Evolutionary conservation across 2,329 filamentous ascomycete species (phyloP).

Genomic region (Diaporthe humulicola): DNA sequence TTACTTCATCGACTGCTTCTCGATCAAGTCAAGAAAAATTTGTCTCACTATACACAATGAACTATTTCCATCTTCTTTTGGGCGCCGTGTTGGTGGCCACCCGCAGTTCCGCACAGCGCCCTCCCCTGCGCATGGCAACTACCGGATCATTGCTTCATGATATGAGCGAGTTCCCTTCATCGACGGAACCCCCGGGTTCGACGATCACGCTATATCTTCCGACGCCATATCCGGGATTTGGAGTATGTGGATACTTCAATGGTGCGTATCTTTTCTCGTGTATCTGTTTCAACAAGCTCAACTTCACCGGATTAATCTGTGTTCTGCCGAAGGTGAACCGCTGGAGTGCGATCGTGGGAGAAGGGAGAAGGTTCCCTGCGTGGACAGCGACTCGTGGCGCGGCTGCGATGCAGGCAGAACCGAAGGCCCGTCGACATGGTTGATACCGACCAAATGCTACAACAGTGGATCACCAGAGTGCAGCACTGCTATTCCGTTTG

Average conservation of each 20-base stretch:
- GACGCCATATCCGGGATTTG: not conserved
- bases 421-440: accelerated
- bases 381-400: not conserved
- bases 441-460: not conserved
- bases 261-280: not conserved
- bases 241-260: not conserved
- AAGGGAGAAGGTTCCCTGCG: not conserved
- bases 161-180: no score
- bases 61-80: not conserved
- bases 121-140: not conserved
- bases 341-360: accelerated
- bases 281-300: no score
- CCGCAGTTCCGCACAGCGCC: no score
- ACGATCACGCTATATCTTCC: accelerated
- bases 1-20: no score
- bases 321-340: not conserved
- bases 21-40: not conserved
- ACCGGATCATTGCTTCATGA: not conserved
- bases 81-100: not conserved
- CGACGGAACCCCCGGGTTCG: not conserved
- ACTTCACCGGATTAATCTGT: not conserved
- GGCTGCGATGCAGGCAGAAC: not conserved
- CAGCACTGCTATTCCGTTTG: not conserved
- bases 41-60: not conserved
- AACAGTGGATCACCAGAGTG: not conserved